Evolutionary conservation across 2,329 filamentous ascomycete genomes (phyloP), one percentile per base, ranked within the genome.

Genomic region (Colletotrichum sublineola): DNA sequence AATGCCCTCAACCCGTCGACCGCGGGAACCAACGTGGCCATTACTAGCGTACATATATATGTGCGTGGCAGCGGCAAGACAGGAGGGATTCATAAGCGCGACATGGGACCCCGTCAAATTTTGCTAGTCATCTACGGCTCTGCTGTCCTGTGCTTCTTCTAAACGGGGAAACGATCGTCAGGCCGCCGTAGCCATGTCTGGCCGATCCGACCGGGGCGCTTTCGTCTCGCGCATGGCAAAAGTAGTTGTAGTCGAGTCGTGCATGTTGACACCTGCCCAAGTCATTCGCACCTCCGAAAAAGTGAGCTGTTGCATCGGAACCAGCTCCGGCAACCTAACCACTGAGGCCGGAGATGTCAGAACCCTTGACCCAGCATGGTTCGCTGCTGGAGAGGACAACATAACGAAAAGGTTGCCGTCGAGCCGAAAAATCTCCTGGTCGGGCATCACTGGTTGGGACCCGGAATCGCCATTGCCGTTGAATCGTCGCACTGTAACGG

Each of bases 1-100:
- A 67, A 71, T 63, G 57, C 68, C 63, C 33, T 71, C 63, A 63
- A 44, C 57, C 42, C 20, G 38, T 50, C 55, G 12, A 57, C 5
- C 15, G 20, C 48, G 48, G 61, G 31, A 44, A 42, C 44, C 62
- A 65, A 57, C 36, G 14, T 11, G 3, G 20, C 53, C 20, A 56
- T 20, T 15, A 24, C 24, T 24, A 24, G 24, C 24, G 24, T 24
- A 24, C 24, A 24, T 24, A 24, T n/a, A n/a, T 36, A 11, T 40
- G 6, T 42, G 42, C n/a, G 53, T 24, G 15, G 9, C 44, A 31
- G 44, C 29, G 42, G 61, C 42, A 46, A 29, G 52, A 48, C 14
- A 40, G 31, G 52, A 56, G 7, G 42, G 18, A 36, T 15, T 33
- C 20, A 14, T 58, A 56, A 29, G 9, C 36, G n/a, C 36, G 20